phyloP scores from a whole-genome alignment of 306 rosid genomes.

The Nissolia schottii region DNA sequence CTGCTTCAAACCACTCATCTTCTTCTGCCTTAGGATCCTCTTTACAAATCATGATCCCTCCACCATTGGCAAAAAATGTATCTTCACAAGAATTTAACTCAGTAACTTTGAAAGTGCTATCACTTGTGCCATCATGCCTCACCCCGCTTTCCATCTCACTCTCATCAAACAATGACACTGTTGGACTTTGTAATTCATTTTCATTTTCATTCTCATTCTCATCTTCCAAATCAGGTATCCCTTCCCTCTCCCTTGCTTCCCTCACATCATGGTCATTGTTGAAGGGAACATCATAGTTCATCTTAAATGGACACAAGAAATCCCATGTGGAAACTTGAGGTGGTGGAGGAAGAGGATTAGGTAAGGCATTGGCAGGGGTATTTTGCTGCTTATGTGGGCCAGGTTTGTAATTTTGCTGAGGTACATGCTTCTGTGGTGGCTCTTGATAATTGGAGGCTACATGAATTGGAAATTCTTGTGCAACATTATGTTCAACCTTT shows the following conservation, averaged over 20 bases:
- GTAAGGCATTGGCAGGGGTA: background rate
- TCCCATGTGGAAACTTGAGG: conserved; percentile 8
- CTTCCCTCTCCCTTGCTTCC: conserved; percentile 28
- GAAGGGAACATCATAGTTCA: background rate
- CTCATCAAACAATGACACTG: background rate
- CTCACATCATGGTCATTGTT: background rate
- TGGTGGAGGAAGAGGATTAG: conserved; percentile 5
- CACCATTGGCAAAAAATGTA: background rate
- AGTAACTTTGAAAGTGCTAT: background rate
- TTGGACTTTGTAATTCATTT: background rate
- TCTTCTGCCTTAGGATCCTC: background rate
- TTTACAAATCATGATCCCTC: background rate
- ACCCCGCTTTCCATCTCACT: background rate
- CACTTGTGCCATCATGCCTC: background rate
- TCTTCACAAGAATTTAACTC: background rate
- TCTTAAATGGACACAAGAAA: conserved; percentile 15
- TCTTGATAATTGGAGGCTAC: background rate
- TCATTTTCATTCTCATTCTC: conserved; percentile 8
- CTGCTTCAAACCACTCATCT: background rate
- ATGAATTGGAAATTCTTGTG: background rate
- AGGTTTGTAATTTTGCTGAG: background rate
- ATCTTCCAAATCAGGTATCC: conserved; percentile 44
- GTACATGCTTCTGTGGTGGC: conserved; percentile 23
- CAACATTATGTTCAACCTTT: background rate
- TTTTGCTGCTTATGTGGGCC: no score